Evolutionary conservation across 441 rosid genomes (phyloP).

Genomic region (Erodium trifolium): DNA sequence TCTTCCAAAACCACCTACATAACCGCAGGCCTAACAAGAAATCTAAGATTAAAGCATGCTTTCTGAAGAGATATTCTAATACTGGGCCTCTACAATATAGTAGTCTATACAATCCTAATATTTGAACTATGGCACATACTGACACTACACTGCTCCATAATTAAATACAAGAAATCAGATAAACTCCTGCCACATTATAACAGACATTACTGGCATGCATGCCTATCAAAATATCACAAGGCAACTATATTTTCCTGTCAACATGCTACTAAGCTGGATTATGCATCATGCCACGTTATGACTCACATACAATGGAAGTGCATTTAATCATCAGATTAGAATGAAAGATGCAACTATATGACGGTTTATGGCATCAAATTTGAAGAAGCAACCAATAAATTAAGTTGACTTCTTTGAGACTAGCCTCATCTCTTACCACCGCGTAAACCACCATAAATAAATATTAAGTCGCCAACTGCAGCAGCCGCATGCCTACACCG

Average conservation of each 20-base stretch:
- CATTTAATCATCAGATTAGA: neutral
- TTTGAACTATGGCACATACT: neutral
- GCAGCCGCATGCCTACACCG: slow-evolving; percentile 99
- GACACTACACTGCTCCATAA: neutral
- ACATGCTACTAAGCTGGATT: neutral
- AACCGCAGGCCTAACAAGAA: neutral
- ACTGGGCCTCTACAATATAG: neutral
- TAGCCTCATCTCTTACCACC: slow-evolving; percentile 59
- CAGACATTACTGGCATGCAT: neutral
- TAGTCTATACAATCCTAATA: neutral
- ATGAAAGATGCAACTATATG: neutral
- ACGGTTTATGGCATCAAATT: neutral
- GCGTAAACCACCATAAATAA: slow-evolving; percentile 96
- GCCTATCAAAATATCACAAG: slow-evolving; percentile 6
- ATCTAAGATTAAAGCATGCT: neutral
- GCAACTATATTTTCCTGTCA: neutral
- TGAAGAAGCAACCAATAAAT: neutral
- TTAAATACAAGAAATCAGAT: neutral
- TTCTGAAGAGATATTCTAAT: neutral
- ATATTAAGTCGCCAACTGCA: slow-evolving; percentile 90
- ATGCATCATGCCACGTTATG: neutral
- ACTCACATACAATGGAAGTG: neutral
- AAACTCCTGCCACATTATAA: neutral
- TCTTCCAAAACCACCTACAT: neutral
- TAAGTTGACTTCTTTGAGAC: slow-evolving; percentile 2